These are phyloP conservation scores for Aspergillus hancockii DNA, from an alignment of 495 filamentous ascomycete genomes.

Conservation along the genomic window DNA sequence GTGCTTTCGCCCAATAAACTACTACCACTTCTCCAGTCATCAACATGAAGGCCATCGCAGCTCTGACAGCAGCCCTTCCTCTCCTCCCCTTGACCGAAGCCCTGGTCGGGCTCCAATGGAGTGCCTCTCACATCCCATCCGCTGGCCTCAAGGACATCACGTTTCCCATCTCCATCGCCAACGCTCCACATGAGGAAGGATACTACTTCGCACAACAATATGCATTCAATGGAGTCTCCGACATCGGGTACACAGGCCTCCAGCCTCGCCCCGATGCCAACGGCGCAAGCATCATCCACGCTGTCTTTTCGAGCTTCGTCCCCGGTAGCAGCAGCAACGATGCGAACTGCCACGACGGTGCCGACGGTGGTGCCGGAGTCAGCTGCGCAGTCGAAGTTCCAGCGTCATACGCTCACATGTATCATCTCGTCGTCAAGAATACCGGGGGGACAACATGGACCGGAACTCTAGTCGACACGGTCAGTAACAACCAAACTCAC, in stretches of 20 bases:
- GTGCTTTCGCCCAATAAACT: neutral
- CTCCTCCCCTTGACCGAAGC: slow-evolving; percentile 12
- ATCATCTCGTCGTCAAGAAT: slow-evolving; percentile 26
- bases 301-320: slow-evolving; percentile 33
- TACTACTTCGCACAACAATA: slow-evolving; percentile 34
- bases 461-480: slow-evolving; percentile 27
- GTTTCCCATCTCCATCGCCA: slow-evolving; percentile 31
- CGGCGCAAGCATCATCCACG: slow-evolving; percentile 26
- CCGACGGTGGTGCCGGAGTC: slow-evolving; percentile 31
- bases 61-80: slow-evolving; percentile 17
- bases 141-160: slow-evolving; percentile 25
- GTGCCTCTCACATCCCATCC: slow-evolving; percentile 12
- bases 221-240: slow-evolving; percentile 20
- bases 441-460: slow-evolving; percentile 28
- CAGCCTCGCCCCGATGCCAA: slow-evolving; percentile 23
- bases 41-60: slow-evolving; percentile 20
- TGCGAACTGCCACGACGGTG: slow-evolving; percentile 28
- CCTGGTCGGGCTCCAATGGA: slow-evolving; percentile 27
- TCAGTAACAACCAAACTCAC: slow-evolving; percentile 18
- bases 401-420: slow-evolving; percentile 17
- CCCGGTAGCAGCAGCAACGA: slow-evolving; percentile 21
- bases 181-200: slow-evolving; percentile 23
- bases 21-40: neutral
- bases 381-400: slow-evolving; percentile 28
- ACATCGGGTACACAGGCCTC: slow-evolving; percentile 33